Conservation (phyloP, 495 filamentous ascomycete genomes). For the Aspergillus haitiensis region DNA sequence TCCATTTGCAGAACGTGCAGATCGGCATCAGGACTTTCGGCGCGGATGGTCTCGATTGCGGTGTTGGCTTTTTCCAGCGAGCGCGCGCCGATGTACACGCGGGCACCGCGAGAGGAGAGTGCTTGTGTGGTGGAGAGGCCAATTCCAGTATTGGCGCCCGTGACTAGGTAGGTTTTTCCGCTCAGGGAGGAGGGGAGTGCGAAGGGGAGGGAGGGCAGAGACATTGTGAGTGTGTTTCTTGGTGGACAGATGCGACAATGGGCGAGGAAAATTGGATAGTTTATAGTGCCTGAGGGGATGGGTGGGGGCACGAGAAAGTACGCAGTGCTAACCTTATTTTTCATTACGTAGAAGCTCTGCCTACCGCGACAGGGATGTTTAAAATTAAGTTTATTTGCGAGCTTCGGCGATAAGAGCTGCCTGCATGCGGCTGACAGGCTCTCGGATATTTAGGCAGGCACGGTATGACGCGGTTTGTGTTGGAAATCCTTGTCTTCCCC, state of each 20-base stretch:
- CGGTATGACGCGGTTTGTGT: too few species aligned
- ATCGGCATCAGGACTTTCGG: not conserved
- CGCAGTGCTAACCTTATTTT: not conserved
- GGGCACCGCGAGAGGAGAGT: not conserved
- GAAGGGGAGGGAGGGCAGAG: not conserved
- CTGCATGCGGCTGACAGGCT: too few species aligned
- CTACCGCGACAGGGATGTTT: too few species aligned
- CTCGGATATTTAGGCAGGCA: too few species aligned
- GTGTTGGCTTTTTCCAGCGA: not conserved
- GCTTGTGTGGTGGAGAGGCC: not conserved
- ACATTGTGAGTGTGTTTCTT: not conserved
- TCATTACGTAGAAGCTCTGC: not conserved
- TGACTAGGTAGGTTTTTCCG: constrained; percentile 1
- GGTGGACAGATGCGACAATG: not conserved
- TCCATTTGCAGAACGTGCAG: constrained; percentile 3
- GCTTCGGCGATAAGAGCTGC: not conserved
- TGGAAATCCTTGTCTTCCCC: too few species aligned
- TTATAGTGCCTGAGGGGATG: too few species aligned
- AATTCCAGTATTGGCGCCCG: constrained; percentile 1
- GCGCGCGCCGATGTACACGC: constrained; percentile 5
- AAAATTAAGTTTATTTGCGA: not conserved
- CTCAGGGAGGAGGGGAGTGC: not conserved
- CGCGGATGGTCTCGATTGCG: not conserved
- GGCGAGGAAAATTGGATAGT: not conserved
- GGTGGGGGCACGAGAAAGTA: not conserved